Conservation (phyloP, 2,329 filamentous ascomycete species). For the Raffaelea deltoideospora region DNA sequence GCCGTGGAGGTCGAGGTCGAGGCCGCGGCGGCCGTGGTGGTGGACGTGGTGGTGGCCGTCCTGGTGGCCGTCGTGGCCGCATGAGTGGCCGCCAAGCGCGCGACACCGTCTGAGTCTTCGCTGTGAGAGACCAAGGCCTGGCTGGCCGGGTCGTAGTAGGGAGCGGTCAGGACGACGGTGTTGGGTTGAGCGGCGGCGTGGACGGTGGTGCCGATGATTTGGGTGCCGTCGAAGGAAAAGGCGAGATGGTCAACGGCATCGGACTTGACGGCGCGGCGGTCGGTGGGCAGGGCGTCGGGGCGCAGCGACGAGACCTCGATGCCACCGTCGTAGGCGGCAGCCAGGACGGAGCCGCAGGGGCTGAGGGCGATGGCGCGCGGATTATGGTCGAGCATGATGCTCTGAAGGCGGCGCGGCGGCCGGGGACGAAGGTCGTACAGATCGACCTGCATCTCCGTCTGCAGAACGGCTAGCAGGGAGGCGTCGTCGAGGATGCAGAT, state of each 20-base stretch:
- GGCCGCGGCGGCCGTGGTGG: slow-evolving; percentile 16
- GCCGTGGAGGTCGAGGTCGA: background rate
- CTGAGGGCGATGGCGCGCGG: slow-evolving; percentile 69
- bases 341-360: slow-evolving; percentile 66
- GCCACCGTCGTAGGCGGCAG: slow-evolving; percentile 73
- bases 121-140: no score
- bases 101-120: no score
- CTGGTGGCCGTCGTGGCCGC: no score
- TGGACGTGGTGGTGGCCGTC: no score
- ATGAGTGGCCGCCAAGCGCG: no score
- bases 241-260: slow-evolving; percentile 57
- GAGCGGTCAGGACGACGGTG: slow-evolving; percentile 64
- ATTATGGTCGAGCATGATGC: slow-evolving; percentile 62
- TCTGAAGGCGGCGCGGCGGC: slow-evolving; percentile 56
- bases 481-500: slow-evolving; percentile 70
- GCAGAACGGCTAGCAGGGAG: slow-evolving; percentile 60
- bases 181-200: slow-evolving; percentile 48
- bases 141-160: slow-evolving; percentile 61
- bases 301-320: slow-evolving; percentile 73
- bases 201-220: slow-evolving; percentile 61
- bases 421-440: slow-evolving; percentile 57
- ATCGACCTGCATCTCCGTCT: slow-evolving; percentile 70
- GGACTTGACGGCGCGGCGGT: slow-evolving; percentile 64
- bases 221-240: slow-evolving; percentile 65
- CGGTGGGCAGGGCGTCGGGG: slow-evolving; percentile 44